Percentiles rank a stretch among this genome's conserved stretches.
Evolutionary conservation across 2,329 filamentous ascomycete genomes (phyloP).

Genomic region (Sclerotinia subarctica): DNA sequence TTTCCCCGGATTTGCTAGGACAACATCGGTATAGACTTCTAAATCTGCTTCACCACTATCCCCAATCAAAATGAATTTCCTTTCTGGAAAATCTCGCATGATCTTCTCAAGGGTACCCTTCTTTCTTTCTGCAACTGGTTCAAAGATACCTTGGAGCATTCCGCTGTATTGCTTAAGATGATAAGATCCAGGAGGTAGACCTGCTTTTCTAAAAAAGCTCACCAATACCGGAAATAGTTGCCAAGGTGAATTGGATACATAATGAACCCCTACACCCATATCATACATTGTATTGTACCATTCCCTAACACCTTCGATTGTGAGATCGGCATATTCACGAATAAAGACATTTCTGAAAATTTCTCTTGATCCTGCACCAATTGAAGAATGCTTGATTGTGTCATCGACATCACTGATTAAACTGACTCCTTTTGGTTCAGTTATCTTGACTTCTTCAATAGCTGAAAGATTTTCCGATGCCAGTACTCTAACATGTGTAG

Average conservation of each 20-base stretch:
- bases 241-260: slow-evolving; percentile 99
- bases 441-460: slow-evolving; percentile 73
- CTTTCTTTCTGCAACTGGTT: slow-evolving; percentile 93
- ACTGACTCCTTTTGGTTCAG: slow-evolving; percentile 76
- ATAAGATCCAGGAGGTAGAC: slow-evolving; percentile 82
- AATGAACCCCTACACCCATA: slow-evolving; percentile 86
- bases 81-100: slow-evolving; percentile 81
- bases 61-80: slow-evolving; percentile 87
- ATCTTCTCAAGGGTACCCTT: slow-evolving; percentile 83
- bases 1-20: slow-evolving; percentile 74
- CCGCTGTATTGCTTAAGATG: slow-evolving; percentile 96
- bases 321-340: slow-evolving; percentile 75
- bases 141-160: slow-evolving; percentile 97
- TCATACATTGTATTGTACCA: slow-evolving; percentile 80
- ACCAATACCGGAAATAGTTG: slow-evolving; percentile 89
- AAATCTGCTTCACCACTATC: slow-evolving; percentile 96
- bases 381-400: slow-evolving; percentile 93
- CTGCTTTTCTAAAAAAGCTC: slow-evolving; percentile 76
- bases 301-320: slow-evolving; percentile 79
- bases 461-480: slow-evolving; percentile 82
- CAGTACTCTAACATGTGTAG: slow-evolving; percentile 82
- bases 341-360: slow-evolving; percentile 97
- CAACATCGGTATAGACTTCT: slow-evolving; percentile 96
- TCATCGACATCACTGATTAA: slow-evolving; percentile 98
- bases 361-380: slow-evolving; percentile 79